phyloP scores from a whole-genome alignment of 768 basidiomycete species.

The Glaciozyma martinii region DNA sequence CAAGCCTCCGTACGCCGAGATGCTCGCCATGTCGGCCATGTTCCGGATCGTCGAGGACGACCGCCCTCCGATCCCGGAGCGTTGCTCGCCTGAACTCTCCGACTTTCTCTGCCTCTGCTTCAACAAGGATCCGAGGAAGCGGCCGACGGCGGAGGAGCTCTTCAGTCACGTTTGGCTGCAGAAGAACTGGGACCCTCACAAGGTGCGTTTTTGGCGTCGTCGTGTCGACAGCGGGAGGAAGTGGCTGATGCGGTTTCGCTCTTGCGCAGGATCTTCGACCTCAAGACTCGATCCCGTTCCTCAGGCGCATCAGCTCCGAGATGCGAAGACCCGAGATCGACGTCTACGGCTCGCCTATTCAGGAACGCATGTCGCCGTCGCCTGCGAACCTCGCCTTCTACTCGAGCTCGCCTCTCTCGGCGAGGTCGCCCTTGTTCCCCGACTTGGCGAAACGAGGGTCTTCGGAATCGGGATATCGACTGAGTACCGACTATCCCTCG shows the following conservation, averaged over 20 bases:
- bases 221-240: background rate
- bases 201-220: slow-evolving; percentile 47
- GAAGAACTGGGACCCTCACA: slow-evolving; percentile 64
- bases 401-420: background rate
- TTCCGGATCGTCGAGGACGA: slow-evolving; percentile 93
- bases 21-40: slow-evolving; percentile 62
- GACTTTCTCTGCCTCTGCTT: slow-evolving; percentile 85
- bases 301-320: slow-evolving; percentile 81
- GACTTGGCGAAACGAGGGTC: background rate
- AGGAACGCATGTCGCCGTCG: slow-evolving; percentile 8
- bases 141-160: slow-evolving; percentile 75
- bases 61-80: slow-evolving; percentile 68
- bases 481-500: background rate
- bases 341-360: slow-evolving; percentile 3
- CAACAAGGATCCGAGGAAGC: slow-evolving; percentile 67
- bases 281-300: slow-evolving; percentile 90
- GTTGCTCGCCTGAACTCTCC: slow-evolving; percentile 61
- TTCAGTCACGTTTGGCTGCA: slow-evolving; percentile 89
- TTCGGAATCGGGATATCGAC: background rate
- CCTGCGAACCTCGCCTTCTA: slow-evolving; percentile 6
- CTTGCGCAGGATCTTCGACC: slow-evolving; percentile 67
- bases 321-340: slow-evolving; percentile 42
- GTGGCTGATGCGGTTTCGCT: background rate
- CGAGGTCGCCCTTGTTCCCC: background rate
- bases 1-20: slow-evolving; percentile 80